These are phyloP conservation scores for Nicotiana tomentosiformis DNA, from an alignment of 257 asterid genomes.

Conservation along the genomic window DNA sequence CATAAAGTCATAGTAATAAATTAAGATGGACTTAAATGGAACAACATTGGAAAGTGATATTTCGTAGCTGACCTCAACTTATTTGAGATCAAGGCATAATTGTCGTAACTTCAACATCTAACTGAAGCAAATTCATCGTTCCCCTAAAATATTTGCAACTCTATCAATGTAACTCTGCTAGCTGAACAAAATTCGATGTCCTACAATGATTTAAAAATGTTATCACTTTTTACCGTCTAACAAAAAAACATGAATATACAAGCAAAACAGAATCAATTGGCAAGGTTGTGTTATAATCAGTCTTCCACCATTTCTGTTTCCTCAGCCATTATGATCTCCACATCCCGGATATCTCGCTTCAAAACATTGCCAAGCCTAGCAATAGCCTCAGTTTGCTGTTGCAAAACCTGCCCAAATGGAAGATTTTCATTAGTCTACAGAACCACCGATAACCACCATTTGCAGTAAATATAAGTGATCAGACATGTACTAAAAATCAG, in stretches of 20 bases:
- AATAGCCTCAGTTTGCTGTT: slow-evolving; percentile 87
- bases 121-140: neutral
- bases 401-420: slow-evolving; percentile 59
- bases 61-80: neutral
- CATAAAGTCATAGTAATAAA: too few relatives aligned
- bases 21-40: too few relatives aligned
- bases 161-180: neutral
- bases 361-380: slow-evolving; percentile 79
- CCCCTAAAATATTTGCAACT: neutral
- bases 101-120: neutral
- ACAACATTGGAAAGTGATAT: neutral
- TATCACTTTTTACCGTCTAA: neutral
- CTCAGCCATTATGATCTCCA: slow-evolving; percentile 92
- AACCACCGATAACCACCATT: neutral
- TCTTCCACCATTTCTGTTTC: slow-evolving; percentile 52
- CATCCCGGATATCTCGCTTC: slow-evolving; percentile 77
- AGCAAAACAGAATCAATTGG: neutral
- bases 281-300: neutral
- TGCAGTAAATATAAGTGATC: neutral
- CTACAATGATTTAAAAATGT: neutral
- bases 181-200: neutral
- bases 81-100: neutral
- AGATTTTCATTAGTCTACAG: neutral
- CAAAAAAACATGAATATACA: neutral
- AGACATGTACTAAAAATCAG: neutral